phyloP scores from a whole-genome alignment of 148 eudicot species.

The Amaranthus cruentus region DNA sequence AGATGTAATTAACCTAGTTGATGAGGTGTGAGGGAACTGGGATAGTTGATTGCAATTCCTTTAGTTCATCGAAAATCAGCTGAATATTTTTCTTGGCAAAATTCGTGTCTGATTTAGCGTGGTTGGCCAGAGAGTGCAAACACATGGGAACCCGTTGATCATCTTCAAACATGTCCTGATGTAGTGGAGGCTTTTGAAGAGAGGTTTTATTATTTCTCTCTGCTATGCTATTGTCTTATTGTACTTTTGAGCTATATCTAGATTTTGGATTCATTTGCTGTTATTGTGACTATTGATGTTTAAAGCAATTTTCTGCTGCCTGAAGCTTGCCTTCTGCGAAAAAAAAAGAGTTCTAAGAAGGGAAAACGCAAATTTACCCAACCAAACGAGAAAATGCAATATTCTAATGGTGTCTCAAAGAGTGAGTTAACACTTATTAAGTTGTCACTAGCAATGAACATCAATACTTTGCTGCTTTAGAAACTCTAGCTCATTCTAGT shows the following conservation, averaged over 20 bases:
- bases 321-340: slow-evolving; percentile 53
- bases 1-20: not conserved
- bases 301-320: not conserved
- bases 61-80: not conserved
- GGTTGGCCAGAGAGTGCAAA: slow-evolving; percentile 96
- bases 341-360: slow-evolving; percentile 47
- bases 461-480: slow-evolving; percentile 24
- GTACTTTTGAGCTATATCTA: not conserved
- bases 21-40: not conserved
- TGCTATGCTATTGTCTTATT: slow-evolving; percentile 5
- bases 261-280: not conserved
- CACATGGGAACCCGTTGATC: slow-evolving; percentile 95
- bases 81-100: slow-evolving; percentile 2
- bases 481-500: slow-evolving; percentile 17
- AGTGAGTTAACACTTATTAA: slow-evolving; percentile 39
- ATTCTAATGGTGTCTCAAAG: slow-evolving; percentile 57
- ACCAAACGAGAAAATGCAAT: slow-evolving; percentile 71
- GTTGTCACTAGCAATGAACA: slow-evolving; percentile 33
- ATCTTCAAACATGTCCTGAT: slow-evolving; percentile 70
- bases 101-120: slow-evolving; percentile 52
- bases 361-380: slow-evolving; percentile 66
- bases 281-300: not conserved
- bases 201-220: slow-evolving; percentile 46
- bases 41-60: not conserved
- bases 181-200: slow-evolving; percentile 84